Percentiles rank a stretch among this genome's conserved stretches.
These are phyloP conservation scores for Lachnellula cervina DNA, from an alignment of 2,329 filamentous ascomycete species.

Conservation along the genomic window DNA sequence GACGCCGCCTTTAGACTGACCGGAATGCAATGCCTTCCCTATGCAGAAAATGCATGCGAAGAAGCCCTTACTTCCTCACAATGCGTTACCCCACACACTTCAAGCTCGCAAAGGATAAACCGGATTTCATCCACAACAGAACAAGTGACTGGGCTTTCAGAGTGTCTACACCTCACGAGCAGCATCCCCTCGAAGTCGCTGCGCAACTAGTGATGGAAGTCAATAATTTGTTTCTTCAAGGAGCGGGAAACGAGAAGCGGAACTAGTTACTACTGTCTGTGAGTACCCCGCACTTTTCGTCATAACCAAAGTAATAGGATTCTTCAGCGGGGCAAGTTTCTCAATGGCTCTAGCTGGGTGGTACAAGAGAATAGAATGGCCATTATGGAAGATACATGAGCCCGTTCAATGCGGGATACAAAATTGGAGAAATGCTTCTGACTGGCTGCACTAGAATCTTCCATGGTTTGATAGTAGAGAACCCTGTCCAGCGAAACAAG, in stretches of 20 bases:
- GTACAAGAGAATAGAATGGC: slow-evolving; percentile 44
- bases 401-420: slow-evolving; percentile 44
- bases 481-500: slow-evolving; percentile 51
- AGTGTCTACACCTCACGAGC: slow-evolving; percentile 26
- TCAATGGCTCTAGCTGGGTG: slow-evolving; percentile 48
- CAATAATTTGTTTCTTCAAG: slow-evolving; percentile 41
- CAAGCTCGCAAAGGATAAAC: slow-evolving; percentile 21
- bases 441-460: slow-evolving; percentile 35
- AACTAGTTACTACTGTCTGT: slow-evolving; percentile 16
- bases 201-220: slow-evolving; percentile 46
- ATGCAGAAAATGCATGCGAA: slow-evolving; percentile 39
- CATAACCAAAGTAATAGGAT: not conserved
- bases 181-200: slow-evolving; percentile 43
- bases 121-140: slow-evolving; percentile 35
- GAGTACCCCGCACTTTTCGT: slow-evolving; percentile 1
- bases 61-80: slow-evolving; percentile 42
- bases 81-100: slow-evolving; percentile 39
- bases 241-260: slow-evolving; percentile 32
- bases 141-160: slow-evolving; percentile 39
- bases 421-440: not conserved
- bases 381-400: slow-evolving; percentile 40
- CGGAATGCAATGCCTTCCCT: slow-evolving; percentile 40
- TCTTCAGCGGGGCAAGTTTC: slow-evolving; percentile 41
- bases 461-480: slow-evolving; percentile 34
- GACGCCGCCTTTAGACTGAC: slow-evolving; percentile 36